phyloP scores from a whole-genome alignment of 257 asterid species.

The Capsicum rhomboideum region DNA sequence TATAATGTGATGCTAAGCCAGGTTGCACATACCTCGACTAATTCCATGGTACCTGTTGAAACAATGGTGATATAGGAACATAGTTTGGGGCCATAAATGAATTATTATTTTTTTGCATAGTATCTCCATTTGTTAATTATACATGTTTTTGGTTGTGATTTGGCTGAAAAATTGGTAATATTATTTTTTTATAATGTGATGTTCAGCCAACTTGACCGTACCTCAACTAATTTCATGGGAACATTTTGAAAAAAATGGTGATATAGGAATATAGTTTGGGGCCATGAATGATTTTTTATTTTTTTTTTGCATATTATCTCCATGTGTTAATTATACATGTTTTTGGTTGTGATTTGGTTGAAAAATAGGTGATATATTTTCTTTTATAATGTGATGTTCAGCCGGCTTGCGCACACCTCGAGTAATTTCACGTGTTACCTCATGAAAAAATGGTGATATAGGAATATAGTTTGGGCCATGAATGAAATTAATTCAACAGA shows the following conservation, averaged over 20 bases:
- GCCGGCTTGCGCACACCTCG: accelerated
- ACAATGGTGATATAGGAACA: background rate
- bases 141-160: background rate
- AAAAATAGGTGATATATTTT: background rate
- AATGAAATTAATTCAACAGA: background rate
- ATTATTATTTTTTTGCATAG: too few relatives aligned
- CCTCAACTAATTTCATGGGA: background rate
- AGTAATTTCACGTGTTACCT: background rate
- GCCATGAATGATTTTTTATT: too few relatives aligned
- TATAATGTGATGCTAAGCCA: background rate
- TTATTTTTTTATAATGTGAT: background rate
- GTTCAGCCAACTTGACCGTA: accelerated
- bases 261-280: background rate
- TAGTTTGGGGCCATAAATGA: too few relatives aligned
- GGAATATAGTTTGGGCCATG: background rate
- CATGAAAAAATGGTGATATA: background rate
- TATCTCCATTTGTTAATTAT: too few relatives aligned
- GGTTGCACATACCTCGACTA: background rate
- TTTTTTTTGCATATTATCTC: too few relatives aligned
- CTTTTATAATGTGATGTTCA: background rate
- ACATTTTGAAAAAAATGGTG: background rate
- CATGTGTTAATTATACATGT: too few relatives aligned
- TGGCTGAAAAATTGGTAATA: background rate
- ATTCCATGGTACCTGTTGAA: background rate
- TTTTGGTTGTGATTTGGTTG: background rate